Percentiles rank a stretch among this genome's conserved stretches.
phyloP scores from a whole-genome alignment of 768 basidiomycete genomes.

The Hysterangium stoloniferum region DNA sequence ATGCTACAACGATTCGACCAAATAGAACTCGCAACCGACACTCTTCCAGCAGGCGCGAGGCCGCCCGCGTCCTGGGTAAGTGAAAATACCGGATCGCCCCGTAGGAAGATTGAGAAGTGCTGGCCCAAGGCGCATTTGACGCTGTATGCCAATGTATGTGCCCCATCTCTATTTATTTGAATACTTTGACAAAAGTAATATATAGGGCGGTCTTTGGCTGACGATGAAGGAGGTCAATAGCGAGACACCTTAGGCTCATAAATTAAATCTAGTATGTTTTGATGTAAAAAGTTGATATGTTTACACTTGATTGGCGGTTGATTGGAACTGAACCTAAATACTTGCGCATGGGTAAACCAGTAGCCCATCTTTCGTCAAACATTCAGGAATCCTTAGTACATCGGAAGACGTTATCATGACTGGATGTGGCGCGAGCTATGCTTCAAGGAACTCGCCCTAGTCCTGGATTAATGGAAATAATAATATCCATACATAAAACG shows the following conservation, averaged over 20 bases:
- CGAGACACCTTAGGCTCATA: neutral
- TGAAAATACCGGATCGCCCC: neutral
- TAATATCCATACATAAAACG: too few relatives aligned
- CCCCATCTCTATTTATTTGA: slow-evolving; percentile 3
- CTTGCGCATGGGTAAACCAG: too few relatives aligned
- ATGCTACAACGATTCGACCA: slow-evolving; percentile 41
- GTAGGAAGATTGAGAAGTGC: slow-evolving; percentile 47
- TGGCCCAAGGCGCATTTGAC: slow-evolving; percentile 45
- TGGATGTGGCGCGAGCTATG: too few relatives aligned
- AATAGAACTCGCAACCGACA: slow-evolving; percentile 23
- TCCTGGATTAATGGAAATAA: too few relatives aligned
- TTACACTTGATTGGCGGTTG: too few relatives aligned
- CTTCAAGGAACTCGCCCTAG: too few relatives aligned
- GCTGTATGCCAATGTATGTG: slow-evolving; percentile 35
- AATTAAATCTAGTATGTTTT: neutral
- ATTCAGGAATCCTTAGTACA: too few relatives aligned
- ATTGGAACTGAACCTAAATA: too few relatives aligned
- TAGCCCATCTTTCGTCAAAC: too few relatives aligned
- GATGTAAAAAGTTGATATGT: too few relatives aligned
- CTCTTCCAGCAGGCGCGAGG: slow-evolving; percentile 13
- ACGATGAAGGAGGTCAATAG: neutral
- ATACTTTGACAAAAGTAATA: neutral
- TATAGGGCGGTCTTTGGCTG: slow-evolving; percentile 7
- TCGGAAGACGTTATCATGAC: too few relatives aligned
- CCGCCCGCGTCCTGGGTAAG: slow-evolving; percentile 16